Percentiles rank a stretch among this genome's conserved stretches.
phyloP scores from a whole-genome alignment of 2,329 filamentous ascomycete genomes.

The Apiospora malaysiana region DNA sequence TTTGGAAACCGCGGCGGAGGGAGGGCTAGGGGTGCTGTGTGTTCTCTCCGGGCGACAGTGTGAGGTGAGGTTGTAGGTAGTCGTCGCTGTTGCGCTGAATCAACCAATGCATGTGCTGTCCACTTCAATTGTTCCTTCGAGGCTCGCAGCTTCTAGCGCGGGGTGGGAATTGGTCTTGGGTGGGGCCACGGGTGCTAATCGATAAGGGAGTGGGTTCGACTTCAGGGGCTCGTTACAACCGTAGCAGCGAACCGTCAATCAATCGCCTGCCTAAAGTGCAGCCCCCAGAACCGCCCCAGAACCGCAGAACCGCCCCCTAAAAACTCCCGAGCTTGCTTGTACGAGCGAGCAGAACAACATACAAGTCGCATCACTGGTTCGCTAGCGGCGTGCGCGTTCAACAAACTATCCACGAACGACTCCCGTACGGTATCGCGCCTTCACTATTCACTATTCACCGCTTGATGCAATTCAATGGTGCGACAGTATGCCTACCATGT shows the following conservation, averaged over 20 bases:
- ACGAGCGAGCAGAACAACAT: neutral
- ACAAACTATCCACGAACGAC: neutral
- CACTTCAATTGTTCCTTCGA: neutral
- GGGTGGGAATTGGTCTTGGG: neutral
- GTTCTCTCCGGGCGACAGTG: neutral
- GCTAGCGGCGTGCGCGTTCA: neutral
- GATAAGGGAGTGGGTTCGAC: neutral
- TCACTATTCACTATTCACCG: neutral
- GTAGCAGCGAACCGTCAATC: no score
- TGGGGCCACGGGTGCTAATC: conserved; percentile 8
- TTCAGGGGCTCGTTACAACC: conserved; percentile 7
- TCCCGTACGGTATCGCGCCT: neutral
- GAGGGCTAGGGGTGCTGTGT: neutral
- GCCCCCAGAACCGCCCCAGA: neutral
- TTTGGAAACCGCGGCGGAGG: neutral
- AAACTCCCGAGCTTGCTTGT: neutral
- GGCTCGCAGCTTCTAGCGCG: neutral
- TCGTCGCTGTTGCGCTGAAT: neutral
- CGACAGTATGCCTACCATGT: conserved; percentile 12
- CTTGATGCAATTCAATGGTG: neutral
- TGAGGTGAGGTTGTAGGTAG: no score
- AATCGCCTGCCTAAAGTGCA: neutral
- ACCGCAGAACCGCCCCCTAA: neutral
- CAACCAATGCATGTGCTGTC: neutral
- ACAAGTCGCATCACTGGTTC: no score